Percentiles rank a stretch among this genome's conserved stretches.
These are phyloP conservation scores for Cruciata laevipes DNA, from an alignment of 257 asterid species.

Conservation along the genomic window DNA sequence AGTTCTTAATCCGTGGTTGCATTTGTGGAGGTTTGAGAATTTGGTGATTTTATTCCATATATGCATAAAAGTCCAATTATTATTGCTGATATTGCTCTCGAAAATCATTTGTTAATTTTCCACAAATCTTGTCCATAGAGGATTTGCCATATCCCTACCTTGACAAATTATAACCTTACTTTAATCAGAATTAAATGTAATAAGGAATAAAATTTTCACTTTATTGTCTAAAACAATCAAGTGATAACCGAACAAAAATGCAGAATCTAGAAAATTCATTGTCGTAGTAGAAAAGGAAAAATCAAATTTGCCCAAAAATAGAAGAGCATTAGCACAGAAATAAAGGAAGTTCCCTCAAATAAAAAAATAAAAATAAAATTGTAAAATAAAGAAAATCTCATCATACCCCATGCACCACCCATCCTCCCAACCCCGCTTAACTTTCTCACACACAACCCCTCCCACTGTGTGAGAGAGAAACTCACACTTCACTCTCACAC, in stretches of 20 bases:
- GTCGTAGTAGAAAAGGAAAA: background rate
- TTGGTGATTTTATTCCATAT: too few species aligned
- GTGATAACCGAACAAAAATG: background rate
- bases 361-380: background rate
- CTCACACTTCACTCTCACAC: conserved; percentile 20
- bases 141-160: too few species aligned
- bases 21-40: too few species aligned
- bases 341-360: background rate
- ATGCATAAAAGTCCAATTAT: too few species aligned
- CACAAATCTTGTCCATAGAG: too few species aligned
- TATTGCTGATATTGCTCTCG: too few species aligned
- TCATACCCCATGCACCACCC: background rate
- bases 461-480: conserved; percentile 11
- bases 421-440: background rate
- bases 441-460: conserved; percentile 4
- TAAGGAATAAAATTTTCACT: background rate
- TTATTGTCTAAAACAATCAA: background rate
- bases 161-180: too few species aligned
- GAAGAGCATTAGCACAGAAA: background rate
- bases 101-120: too few species aligned
- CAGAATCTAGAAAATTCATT: background rate
- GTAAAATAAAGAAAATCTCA: background rate
- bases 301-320: background rate
- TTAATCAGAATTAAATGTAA: too few species aligned
- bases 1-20: too few species aligned